Evolutionary conservation across 1,284 basidiomycete species (phyloP), one percentile per base, ranked within the genome.

Genomic region (Boletus holoroseus): DNA sequence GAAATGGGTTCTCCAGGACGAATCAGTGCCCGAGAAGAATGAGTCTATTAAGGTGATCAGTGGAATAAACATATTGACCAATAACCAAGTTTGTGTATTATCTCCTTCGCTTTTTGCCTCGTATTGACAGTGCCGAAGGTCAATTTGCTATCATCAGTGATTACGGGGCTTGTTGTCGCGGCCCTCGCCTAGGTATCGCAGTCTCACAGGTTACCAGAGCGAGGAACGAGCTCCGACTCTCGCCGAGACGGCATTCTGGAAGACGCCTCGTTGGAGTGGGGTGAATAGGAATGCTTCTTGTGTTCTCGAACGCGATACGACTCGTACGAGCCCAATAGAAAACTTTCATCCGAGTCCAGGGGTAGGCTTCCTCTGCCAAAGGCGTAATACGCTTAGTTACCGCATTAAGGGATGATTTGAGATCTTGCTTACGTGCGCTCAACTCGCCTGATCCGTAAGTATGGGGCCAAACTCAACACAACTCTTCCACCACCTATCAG

Each of bases 1-100:
- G 49, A 83, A 83, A 55, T 73, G 79, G 43, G 77, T 97, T 42
- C 73, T 93, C 24, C 81, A 83, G 24, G 85, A 89, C 57, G 74
- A 76, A 2, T 64, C 69, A 4, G 64, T 49, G 49, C 57, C 50
- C 18, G 57, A 61, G 41, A 43, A 63, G 26, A 48, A 55, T 22
- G 63, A 58, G 38, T 62, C 62, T 15, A 50, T 83, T 43, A 75
- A 77, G 55, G 74, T 79, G 9, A 78, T 94, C 49, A 86, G 83
- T 31, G 91, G 93, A 0, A 57, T 76, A 47, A 75, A 90, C 57
- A 54, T 94, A 7, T 73, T 96, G 50, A 82, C 80, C 30, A 96
- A 96, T 62, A 92, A 91, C 59, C 85, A 88, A 71, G 87, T 84
- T 43, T 59, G 75, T 40, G 22, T 20, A 8, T 38, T 36, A 9